Evolutionary conservation across 176 grass and related monocot species (phyloP).

Genomic region (Raddia guianensis): DNA sequence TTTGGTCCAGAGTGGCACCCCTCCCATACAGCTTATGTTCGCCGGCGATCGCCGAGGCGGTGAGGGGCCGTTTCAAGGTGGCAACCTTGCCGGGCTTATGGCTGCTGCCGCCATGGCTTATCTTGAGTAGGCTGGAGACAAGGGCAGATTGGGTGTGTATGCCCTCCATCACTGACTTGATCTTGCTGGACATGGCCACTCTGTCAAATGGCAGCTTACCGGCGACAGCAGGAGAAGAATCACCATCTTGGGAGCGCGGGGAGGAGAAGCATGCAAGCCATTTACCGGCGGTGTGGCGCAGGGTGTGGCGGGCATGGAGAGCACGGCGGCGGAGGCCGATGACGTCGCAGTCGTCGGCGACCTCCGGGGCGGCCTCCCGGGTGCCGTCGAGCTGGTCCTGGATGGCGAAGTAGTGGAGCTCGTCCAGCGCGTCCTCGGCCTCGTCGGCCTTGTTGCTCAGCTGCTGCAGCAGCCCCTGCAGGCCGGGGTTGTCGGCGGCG

Average conservation of each 20-base stretch:
- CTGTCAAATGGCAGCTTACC: background rate
- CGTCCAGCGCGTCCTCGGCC: slow-evolving; percentile 27
- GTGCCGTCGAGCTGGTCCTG: slow-evolving; percentile 33
- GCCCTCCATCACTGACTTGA: background rate
- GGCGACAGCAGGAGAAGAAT: background rate
- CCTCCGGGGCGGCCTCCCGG: background rate
- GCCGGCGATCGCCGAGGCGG: background rate
- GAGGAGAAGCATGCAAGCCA: background rate
- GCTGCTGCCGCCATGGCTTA: too few species aligned
- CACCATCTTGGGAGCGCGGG: background rate
- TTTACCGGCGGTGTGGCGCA: background rate
- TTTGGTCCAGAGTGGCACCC: background rate
- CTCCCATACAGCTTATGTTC: slow-evolving; percentile 31
- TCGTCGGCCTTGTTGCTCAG: slow-evolving; percentile 17
- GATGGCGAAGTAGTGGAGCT: slow-evolving; percentile 37
- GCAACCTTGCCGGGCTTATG: background rate
- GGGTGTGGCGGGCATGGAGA: background rate
- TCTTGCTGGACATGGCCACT: slow-evolving; percentile 22
- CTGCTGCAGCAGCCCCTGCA: background rate
- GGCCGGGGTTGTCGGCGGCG: background rate
- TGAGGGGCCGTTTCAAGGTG: background rate
- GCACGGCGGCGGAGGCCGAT: background rate
- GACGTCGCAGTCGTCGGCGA: background rate
- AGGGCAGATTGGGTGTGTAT: background rate
- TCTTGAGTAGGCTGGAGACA: background rate